These are phyloP conservation scores for Corrigiola litoralis DNA, from an alignment of 179 eudicot species.

Conservation along the genomic window DNA sequence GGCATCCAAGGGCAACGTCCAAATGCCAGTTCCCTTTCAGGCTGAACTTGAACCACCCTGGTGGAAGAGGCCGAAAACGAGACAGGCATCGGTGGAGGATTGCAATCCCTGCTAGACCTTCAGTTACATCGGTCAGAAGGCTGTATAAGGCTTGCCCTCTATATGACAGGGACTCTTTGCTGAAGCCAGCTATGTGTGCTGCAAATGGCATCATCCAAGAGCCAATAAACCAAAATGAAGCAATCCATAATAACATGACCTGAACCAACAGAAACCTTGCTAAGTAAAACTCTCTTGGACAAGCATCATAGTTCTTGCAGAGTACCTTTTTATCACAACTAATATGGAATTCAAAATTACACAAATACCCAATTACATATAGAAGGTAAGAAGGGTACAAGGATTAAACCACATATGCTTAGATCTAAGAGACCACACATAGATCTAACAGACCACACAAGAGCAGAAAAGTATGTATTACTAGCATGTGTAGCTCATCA, in stretches of 20 bases:
- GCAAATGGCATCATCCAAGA: conserved; percentile 86
- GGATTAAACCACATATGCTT: too few species aligned
- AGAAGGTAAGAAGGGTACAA: too few species aligned
- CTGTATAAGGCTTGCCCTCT: conserved; percentile 84
- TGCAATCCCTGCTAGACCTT: conserved; percentile 71
- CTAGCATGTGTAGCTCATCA: too few species aligned
- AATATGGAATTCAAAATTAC: too few species aligned
- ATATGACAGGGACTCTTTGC: conserved; percentile 57
- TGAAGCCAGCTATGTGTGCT: conserved; percentile 65
- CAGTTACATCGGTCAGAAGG: conserved; percentile 67
- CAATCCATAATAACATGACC: conserved; percentile 79
- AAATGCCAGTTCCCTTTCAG: conserved; percentile 68
- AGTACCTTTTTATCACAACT: not conserved
- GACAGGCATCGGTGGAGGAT: conserved; percentile 66
- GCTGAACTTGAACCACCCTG: conserved; percentile 72
- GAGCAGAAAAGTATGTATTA: too few species aligned
- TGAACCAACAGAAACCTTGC: conserved; percentile 23
- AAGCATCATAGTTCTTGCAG: too few species aligned
- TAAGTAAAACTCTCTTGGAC: too few species aligned
- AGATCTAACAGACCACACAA: too few species aligned
- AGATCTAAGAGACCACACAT: too few species aligned
- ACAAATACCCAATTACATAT: too few species aligned
- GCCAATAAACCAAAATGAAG: conserved; percentile 84
- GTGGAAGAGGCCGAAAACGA: conserved; percentile 70
- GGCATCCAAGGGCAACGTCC: conserved; percentile 73